Evolutionary conservation across 257 asterid genomes (phyloP), one percentile per base, ranked within the genome.

Genomic region (Capsicum chinense): DNA sequence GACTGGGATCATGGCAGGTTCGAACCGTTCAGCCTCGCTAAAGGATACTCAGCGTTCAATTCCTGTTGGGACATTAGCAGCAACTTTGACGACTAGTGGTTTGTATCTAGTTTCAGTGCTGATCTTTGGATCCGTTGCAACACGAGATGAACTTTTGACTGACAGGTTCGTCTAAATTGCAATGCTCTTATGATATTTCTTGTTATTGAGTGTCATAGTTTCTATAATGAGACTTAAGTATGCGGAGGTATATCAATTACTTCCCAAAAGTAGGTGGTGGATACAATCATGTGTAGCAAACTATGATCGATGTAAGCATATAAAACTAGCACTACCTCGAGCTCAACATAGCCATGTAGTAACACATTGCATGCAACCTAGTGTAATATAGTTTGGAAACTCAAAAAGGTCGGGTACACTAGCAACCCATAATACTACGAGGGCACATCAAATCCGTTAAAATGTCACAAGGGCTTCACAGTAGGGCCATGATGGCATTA

Each of bases 1-100:
- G 74, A 97, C 99, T 12, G 99, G 99, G 88, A 97, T 97, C 89
- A 97, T 97, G 99, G 99, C 99, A 85, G 99, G 99, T 88, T 97
- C 99, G 86, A 97, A 97, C 87, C 98, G 99, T 84, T 97, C 99
- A 82, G 97, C 99, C 66, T 97, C 99, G 57, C 96, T 97, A 83
- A 93, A 97, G 93, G 99, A 97, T 88, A 97, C 99, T 87, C 99
- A 97, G 88, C 97, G 96, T 66, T 97, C 99, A 74, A 97, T 97
- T 85, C 99, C 99, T 26, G 64, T 97, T 76, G 99, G 99, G 84
- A 97, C 99, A 79, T 89, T 97, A 87, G 97, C 95, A 83, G 99
- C 99, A 84, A 95, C 97, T 76, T 85, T 95, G 90, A 7, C 97
- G 26, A 97, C 99, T 79, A 81, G 97, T 74, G 92, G 83, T 87